Percentiles rank a stretch among this genome's conserved stretches.
Evolutionary conservation across 2,329 filamentous ascomycete genomes (phyloP).

Genomic region (Seiridium unicorne): DNA sequence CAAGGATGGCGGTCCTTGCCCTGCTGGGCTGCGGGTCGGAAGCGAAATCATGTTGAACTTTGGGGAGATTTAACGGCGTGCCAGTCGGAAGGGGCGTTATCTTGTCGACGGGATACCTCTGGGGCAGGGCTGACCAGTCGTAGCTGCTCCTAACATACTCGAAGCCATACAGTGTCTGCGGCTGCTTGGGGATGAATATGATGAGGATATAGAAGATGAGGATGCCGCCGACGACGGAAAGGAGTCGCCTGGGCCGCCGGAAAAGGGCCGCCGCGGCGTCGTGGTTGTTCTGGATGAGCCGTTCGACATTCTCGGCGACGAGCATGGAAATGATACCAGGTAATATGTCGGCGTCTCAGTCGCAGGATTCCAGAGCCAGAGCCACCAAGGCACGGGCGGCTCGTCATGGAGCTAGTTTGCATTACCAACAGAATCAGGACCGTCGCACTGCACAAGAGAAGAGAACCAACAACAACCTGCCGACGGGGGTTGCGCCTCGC

Average conservation of each 20-base stretch:
- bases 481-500: too few relatives aligned
- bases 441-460: too few relatives aligned
- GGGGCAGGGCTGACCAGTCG: slow-evolving; percentile 10
- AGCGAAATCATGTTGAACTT: slow-evolving; percentile 33
- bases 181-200: slow-evolving; percentile 10
- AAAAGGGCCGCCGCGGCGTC: slow-evolving; percentile 8
- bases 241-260: slow-evolving; percentile 9
- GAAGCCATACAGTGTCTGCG: slow-evolving; percentile 5
- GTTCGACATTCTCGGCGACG: slow-evolving; percentile 7
- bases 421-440: too few relatives aligned
- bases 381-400: too few relatives aligned
- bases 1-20: slow-evolving; percentile 22
- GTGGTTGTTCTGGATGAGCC: slow-evolving; percentile 7
- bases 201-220: slow-evolving; percentile 12
- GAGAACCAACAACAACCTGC: too few relatives aligned
- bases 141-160: slow-evolving; percentile 10
- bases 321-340: slow-evolving; percentile 3
- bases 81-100: slow-evolving; percentile 6
- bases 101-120: slow-evolving; percentile 8
- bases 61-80: slow-evolving; percentile 6
- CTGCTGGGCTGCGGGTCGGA: slow-evolving; percentile 6
- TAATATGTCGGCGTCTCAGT: neutral
- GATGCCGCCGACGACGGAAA: slow-evolving; percentile 5
- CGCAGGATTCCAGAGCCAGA: neutral
- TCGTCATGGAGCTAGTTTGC: too few relatives aligned